phyloP scores from a whole-genome alignment of 306 rosid species.

The Vachellia collinsii region DNA sequence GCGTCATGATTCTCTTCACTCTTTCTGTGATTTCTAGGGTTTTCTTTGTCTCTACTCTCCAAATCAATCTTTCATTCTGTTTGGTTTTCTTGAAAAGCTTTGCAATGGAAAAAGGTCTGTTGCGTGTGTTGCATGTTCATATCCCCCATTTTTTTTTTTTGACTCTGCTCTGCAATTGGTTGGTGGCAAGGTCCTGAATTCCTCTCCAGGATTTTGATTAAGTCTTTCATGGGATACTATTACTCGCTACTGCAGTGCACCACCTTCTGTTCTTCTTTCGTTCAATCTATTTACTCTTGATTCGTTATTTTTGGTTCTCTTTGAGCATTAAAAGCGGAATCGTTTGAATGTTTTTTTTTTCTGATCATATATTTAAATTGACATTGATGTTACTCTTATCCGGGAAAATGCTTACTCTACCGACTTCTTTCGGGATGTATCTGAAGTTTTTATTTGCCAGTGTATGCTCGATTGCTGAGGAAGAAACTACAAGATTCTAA shows the following conservation, averaged over 20 bases:
- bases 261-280: not conserved
- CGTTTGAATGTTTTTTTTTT: too few species aligned
- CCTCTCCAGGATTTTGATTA: not conserved
- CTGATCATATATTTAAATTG: not conserved
- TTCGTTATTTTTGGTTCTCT: not conserved
- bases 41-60: not conserved
- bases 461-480: not conserved
- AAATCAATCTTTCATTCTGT: slow-evolving; percentile 9
- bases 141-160: not conserved
- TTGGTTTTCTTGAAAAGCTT: not conserved
- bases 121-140: slow-evolving; percentile 6
- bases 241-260: not conserved
- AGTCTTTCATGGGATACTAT: not conserved
- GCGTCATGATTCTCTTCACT: not conserved
- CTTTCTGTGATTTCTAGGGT: slow-evolving; percentile 12
- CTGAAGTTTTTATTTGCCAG: not conserved
- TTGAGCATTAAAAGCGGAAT: not conserved
- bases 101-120: not conserved
- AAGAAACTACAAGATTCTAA: not conserved
- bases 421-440: not conserved
- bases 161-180: not conserved
- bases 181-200: slow-evolving; percentile 3
- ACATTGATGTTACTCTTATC: not conserved
- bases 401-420: not conserved
- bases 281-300: not conserved